Base-by-base conservation (phyloP, 2,329 filamentous ascomycete genomes). In the Dothistroma pini region DNA sequence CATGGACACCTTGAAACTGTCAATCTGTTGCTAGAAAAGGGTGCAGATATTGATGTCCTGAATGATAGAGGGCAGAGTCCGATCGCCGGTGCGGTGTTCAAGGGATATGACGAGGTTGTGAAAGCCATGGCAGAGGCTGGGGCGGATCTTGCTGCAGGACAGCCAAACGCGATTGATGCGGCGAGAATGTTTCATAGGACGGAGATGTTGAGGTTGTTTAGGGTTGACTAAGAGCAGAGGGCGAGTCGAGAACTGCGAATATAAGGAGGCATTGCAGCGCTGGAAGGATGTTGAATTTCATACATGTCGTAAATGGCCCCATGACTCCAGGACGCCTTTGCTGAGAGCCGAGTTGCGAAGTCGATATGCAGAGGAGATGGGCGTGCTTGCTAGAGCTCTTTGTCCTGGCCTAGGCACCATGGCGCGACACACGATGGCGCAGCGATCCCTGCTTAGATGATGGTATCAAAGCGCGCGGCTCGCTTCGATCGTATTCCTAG, bases 61-160 rank as follows among this genome's bases (percentile, higher is more conserved):
- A 91, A 91, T 64, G 88, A 87, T 63, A 76, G 83, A 50, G 85
- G 85, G 0, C 89, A 91, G 75, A 89, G 86, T 63, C 85, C 86
- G 0, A 77, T 91, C 3, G 87, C 88, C 0, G 88, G 89, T 0
- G 88, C 88, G 0, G 85, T 91, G 9, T 91, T 91, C 73, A 91
- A 91, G 74, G 84, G 84, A 11, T 86, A 88, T 69, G 81, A 83
- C 58, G 83, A 82, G 4, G 84, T 90, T 2, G 81, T 90, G 10
- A 83, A 84, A 71, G 81, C 76, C 41, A 56, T 83, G 62, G 74
- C 75, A 58, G 75, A 79, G 47, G 74, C 69, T 1, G 78, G 76
- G 2, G 79, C 77, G 57, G 76, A 80, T 69, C 53, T 78, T 4
- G 58, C 63, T 22, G 68, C 69, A 12, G 79, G 80, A 16, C 75